Conservation (phyloP, 202 grass and related monocot genomes). For the Bolboschoenoplectus hybrid region DNA sequence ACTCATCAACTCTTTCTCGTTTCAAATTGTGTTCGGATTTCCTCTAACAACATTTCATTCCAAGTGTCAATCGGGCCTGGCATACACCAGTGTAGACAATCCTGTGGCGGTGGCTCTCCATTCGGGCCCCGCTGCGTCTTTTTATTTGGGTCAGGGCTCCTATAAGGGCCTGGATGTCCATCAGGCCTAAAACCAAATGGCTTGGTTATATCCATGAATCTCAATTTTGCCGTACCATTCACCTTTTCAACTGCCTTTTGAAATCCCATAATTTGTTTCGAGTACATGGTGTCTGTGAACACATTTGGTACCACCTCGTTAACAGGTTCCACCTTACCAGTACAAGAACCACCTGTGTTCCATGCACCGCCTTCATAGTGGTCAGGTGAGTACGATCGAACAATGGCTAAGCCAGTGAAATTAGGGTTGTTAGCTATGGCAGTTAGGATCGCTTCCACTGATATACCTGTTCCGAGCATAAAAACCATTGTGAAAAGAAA, state of each 20-base stretch:
- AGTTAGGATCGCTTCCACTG: slow-evolving; percentile 74
- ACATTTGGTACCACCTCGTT: slow-evolving; percentile 60
- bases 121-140: slow-evolving; percentile 81
- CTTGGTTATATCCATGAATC: slow-evolving; percentile 86
- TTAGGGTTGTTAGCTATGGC: slow-evolving; percentile 71
- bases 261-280: slow-evolving; percentile 68
- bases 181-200: slow-evolving; percentile 71
- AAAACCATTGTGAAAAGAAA: slow-evolving; percentile 20
- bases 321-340: slow-evolving; percentile 73
- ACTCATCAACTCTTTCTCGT: slow-evolving; percentile 3
- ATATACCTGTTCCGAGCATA: slow-evolving; percentile 48
- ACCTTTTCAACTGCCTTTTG: slow-evolving; percentile 56
- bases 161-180: slow-evolving; percentile 92
- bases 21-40: slow-evolving; percentile 61
- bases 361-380: slow-evolving; percentile 94
- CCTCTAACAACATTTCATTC: slow-evolving; percentile 89
- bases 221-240: slow-evolving; percentile 56
- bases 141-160: slow-evolving; percentile 85
- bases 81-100: slow-evolving; percentile 99
- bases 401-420: slow-evolving; percentile 76
- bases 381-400: slow-evolving; percentile 86
- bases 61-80: slow-evolving; percentile 86
- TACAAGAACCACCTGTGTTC: slow-evolving; percentile 94
- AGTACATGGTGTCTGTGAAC: slow-evolving; percentile 80
- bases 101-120: slow-evolving; percentile 86